These are phyloP conservation scores for Pharus latifolius DNA, from an alignment of 176 grass and related monocot genomes.

Conservation along the genomic window DNA sequence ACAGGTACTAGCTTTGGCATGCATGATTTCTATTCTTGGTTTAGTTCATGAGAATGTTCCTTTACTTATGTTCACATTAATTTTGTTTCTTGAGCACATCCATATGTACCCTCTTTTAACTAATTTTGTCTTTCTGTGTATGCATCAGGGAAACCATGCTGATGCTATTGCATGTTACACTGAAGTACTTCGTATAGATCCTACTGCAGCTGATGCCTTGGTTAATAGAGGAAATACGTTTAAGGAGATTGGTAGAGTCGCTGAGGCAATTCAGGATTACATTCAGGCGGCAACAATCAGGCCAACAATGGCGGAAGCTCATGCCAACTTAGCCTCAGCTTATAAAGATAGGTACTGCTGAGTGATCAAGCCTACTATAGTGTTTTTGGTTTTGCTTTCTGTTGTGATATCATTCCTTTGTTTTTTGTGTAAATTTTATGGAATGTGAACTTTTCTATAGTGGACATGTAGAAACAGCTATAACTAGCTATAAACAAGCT, in stretches of 20 bases:
- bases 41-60: too few species aligned
- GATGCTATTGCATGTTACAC: conserved; percentile 66
- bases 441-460: conserved; percentile 19
- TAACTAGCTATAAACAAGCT: conserved; percentile 61
- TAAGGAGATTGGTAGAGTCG: conserved; percentile 59
- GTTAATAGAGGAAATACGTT: conserved; percentile 73
- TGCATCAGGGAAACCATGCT: conserved; percentile 53
- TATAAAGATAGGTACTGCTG: conserved; percentile 57
- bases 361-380: neutral
- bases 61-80: too few species aligned
- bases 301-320: conserved; percentile 66
- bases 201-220: conserved; percentile 50
- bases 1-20: conserved; percentile 42
- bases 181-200: conserved; percentile 64
- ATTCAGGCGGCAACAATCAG: conserved; percentile 41
- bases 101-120: neutral
- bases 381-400: neutral
- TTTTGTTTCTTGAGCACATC: neutral
- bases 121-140: neutral
- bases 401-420: neutral
- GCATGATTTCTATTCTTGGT: neutral
- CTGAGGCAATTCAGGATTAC: conserved; percentile 73
- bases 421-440: neutral
- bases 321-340: conserved; percentile 69
- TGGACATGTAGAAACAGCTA: conserved; percentile 56